Base-by-base conservation (phyloP, 805 yeast genomes). In the Clavispora santaluciae region DNA sequence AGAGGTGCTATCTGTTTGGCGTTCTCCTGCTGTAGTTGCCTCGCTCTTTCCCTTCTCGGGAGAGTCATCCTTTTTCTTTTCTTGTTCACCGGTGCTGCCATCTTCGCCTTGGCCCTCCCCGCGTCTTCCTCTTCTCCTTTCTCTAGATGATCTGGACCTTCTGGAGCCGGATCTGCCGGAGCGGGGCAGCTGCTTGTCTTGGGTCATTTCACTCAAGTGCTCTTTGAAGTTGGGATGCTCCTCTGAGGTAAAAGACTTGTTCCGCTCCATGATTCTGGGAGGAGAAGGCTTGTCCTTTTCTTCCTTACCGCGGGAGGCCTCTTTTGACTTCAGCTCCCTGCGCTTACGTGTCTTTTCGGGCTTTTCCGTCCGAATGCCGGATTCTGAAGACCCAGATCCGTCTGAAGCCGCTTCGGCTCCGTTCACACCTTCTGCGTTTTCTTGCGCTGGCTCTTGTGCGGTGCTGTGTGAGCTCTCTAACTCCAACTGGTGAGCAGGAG, bases 201-300 rank as follows among this genome's bases (percentile, higher is more conserved):
- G 29, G 15, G 54, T 59, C 25, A 63, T 47, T 24, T 63, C 66
- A 36, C 45, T 53, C 35, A 61, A 54, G 36, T 59, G 60, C 44
- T 61, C 53, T 39, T 60, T 63, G 51, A 63, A 63, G 41, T 64
- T 53, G 2, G 67, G 68, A 24, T 67, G 44, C 21, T 58, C 61
- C 40, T 11, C 21, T 3, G 33, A 21, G 18, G 22, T 15, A 21
- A 33, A 41, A 9, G 29, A 5, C 23, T 35, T 42, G 30, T 30
- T 38, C 23, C 35, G 23, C 23, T 31, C 35, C 23, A 18, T 20
- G 23, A 20, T 31, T 23, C 38, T 24, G 18, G 28, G 30, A 3
- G 20, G 5, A 6, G 21, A 17, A 2, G 16, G 16, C 9, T 12
- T 17, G 25, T 36, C 33, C 17, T 25, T 16, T 4, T 23, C 38